Conservation (phyloP, 768 basidiomycete genomes). For the Terana coerulea region DNA sequence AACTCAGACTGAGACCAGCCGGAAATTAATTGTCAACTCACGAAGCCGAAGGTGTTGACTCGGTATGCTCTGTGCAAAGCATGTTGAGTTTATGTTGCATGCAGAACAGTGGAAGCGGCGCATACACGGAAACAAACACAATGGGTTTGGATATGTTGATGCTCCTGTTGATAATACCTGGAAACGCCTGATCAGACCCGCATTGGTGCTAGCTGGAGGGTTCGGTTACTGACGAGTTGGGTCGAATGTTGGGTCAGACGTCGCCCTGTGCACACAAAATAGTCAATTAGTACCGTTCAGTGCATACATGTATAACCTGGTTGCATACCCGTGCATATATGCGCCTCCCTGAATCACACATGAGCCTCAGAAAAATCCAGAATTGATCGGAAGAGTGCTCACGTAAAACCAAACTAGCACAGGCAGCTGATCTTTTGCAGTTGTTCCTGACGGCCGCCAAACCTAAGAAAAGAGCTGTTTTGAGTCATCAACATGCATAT, state of each 20-base stretch:
- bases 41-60: conserved; percentile 55
- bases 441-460: conserved; percentile 26
- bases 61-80: conserved; percentile 44
- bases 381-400: conserved; percentile 5
- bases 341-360: conserved; percentile 35
- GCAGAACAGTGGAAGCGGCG: too few relatives aligned
- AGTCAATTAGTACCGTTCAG: background rate
- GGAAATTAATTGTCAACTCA: conserved; percentile 21
- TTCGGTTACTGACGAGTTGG: conserved; percentile 28
- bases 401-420: conserved; percentile 34
- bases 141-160: conserved; percentile 45
- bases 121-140: conserved; percentile 43
- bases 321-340: conserved; percentile 39
- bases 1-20: background rate
- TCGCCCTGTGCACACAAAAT: conserved; percentile 29
- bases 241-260: conserved; percentile 38
- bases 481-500: background rate
- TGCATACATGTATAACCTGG: background rate
- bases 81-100: background rate
- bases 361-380: background rate
- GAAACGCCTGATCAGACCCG: background rate
- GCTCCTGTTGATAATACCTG: conserved; percentile 47
- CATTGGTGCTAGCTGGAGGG: background rate
- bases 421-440: conserved; percentile 21
- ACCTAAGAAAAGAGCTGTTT: conserved; percentile 16